A percentile compares a stretch with the other conserved stretches of the same genome.
These are phyloP conservation scores for Thielaviopsis punctulata DNA, from an alignment of 2,329 filamentous ascomycete species.

Conservation along the genomic window DNA sequence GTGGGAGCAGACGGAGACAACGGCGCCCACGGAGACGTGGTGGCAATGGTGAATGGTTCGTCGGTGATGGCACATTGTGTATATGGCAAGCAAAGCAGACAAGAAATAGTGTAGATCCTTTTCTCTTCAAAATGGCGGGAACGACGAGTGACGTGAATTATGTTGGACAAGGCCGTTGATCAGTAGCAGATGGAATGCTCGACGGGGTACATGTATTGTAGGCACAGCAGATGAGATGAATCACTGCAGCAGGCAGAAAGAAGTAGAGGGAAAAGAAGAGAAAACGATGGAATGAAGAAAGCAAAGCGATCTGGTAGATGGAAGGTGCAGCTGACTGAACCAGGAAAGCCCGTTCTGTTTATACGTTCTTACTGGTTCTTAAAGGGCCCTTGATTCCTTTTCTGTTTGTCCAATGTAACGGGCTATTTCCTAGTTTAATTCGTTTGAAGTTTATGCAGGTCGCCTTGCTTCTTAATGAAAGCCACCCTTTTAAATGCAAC, in stretches of 20 bases:
- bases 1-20: conserved; percentile 9
- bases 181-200: background rate
- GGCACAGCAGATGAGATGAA: background rate
- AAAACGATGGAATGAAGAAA: background rate
- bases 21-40: conserved; percentile 10
- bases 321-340: background rate
- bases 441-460: background rate
- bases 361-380: background rate
- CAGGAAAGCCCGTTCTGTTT: background rate
- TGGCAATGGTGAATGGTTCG: conserved; percentile 13
- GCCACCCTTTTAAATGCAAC: too few relatives aligned
- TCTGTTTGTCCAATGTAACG: too few relatives aligned
- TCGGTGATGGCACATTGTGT: conserved; percentile 15
- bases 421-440: background rate
- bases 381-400: too few relatives aligned
- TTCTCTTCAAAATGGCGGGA: background rate
- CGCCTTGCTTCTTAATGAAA: too few relatives aligned
- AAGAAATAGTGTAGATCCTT: background rate
- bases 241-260: background rate
- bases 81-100: background rate
- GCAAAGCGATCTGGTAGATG: background rate
- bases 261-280: background rate
- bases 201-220: background rate
- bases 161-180: background rate
- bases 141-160: too few relatives aligned